Conservation (phyloP, 2,329 filamentous ascomycete species). For the Fusarium foetens region DNA sequence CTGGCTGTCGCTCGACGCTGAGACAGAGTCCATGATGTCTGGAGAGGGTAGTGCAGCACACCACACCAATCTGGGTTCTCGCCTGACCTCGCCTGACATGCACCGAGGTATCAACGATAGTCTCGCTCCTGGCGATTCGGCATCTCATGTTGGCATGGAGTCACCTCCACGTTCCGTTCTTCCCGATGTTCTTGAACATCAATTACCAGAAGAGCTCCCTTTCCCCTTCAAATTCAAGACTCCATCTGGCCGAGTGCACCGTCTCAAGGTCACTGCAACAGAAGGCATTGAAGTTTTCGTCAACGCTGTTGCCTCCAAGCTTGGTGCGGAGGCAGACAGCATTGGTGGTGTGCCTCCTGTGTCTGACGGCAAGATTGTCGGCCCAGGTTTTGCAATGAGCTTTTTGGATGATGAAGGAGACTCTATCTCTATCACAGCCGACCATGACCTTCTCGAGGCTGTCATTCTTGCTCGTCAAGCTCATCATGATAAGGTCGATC, state of each 20-base stretch:
- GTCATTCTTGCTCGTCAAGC: constrained; percentile 83
- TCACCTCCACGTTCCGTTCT: constrained; percentile 76
- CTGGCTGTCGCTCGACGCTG: constrained; percentile 94
- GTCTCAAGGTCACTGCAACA: constrained; percentile 83
- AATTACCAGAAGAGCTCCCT: constrained; percentile 74
- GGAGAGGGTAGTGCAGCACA: constrained; percentile 83
- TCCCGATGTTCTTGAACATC: constrained; percentile 58
- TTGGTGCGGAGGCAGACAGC: constrained; percentile 82
- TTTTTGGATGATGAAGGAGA: constrained; percentile 98
- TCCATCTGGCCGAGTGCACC: constrained; percentile 91
- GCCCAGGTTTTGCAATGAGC: constrained; percentile 87
- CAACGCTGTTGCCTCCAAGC: constrained; percentile 79
- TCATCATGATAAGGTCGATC: constrained; percentile 90
- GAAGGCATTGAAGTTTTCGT: constrained; percentile 86
- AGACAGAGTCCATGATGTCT: constrained; percentile 96
- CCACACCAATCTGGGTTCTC: constrained; percentile 71
- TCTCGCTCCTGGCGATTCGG: constrained; percentile 91
- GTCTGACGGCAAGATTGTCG: constrained; percentile 80
- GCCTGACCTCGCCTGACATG: constrained; percentile 83
- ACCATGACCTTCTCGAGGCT: constrained; percentile 91
- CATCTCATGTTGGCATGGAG: constrained; percentile 87
- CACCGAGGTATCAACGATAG: constrained; percentile 79
- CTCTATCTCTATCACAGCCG: constrained; percentile 94
- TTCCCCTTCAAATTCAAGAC: constrained; percentile 99
- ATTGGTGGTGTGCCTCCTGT: constrained; percentile 84